Evolutionary conservation across 352 stramenopile species (phyloP), one percentile per base, ranked within the genome.

Genomic region (Phytophthora podocarpi): DNA sequence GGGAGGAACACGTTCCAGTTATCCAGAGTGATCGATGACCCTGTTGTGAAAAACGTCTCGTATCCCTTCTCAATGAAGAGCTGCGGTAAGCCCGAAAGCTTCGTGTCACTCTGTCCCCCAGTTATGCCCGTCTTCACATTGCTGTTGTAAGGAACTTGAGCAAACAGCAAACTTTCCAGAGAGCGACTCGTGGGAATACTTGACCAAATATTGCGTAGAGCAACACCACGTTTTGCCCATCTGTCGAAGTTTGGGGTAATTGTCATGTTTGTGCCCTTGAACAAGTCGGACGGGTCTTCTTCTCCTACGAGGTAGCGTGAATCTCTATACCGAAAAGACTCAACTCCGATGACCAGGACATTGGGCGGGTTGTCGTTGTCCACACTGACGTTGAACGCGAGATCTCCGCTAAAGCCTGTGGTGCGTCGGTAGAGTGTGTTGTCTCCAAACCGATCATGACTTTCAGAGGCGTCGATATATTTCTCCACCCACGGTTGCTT

Each of bases 161-260:
- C 78, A 43, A 88, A 88, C 9, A 88, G 32, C 20, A 84, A 74
- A 27, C 64, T 64, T 54, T 87, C 78, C 1, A 87, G 51, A 16
- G 78, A 81, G 2, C 78, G 78, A 50, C 78, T 87, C 24, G 78
- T 87, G 18, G 62, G 62, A 54, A 67, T 83, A 37, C 68, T 83
- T 5, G 77, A 86, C 74, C 77, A 21, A n/a, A n/a, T n/a, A n/a
- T n/a, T n/a, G n/a, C n/a, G n/a, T n/a, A n/a, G n/a, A n/a, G n/a
- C n/a, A n/a, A 87, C 54, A 26, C 72, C 70, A 11, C 72, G 72
- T 43, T 76, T 65, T 1, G 77, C 72, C 65, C 70, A 87, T n/a
- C 55, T 52, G 28, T 87, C 72, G 23, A 84, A 84, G 5, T 79
- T 59, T 0, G 69, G 74, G 3, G 64, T 77, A 11, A 84, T 62